phyloP scores from a whole-genome alignment of 352 stramenopile species.

The Pythium sukuiense region DNA sequence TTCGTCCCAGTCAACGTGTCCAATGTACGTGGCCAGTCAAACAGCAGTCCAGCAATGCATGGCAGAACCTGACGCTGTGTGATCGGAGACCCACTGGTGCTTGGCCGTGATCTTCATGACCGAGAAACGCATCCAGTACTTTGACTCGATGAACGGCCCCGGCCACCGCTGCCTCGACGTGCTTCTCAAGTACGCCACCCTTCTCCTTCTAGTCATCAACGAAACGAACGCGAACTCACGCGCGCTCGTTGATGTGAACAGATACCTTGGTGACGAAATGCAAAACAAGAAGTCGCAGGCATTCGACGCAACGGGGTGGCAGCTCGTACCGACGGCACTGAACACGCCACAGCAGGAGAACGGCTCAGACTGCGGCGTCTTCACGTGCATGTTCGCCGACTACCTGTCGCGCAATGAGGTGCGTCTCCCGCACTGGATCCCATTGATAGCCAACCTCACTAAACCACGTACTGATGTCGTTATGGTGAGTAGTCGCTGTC shows the following conservation, averaged over 20 bases:
- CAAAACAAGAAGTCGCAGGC: constrained; percentile 82
- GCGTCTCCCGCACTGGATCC: constrained; percentile 4
- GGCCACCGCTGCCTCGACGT: constrained; percentile 73
- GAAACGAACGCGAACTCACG: background rate
- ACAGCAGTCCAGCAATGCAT: background rate
- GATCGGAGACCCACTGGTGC: constrained; percentile 78
- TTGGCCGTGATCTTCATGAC: constrained; percentile 86
- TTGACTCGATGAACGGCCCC: constrained; percentile 79
- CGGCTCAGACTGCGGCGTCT: constrained; percentile 82
- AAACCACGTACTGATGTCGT: background rate
- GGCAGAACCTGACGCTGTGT: background rate
- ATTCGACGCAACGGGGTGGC: constrained; percentile 63
- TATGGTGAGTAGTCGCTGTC: constrained; percentile 41
- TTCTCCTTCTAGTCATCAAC: background rate
- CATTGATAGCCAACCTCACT: no score
- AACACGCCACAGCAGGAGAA: constrained; percentile 84
- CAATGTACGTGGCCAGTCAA: constrained; percentile 49
- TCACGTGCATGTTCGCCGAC: constrained; percentile 87
- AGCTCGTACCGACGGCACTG: constrained; percentile 51
- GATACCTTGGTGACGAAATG: constrained; percentile 83
- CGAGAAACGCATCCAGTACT: constrained; percentile 90
- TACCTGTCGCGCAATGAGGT: constrained; percentile 72
- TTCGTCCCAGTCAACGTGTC: constrained; percentile 87
- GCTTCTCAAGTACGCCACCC: constrained; percentile 43
- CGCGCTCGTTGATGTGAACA: constrained; percentile 20